Evolutionary conservation across 2,329 filamentous ascomycete genomes (phyloP).

Genomic region (Phialophora expanda): DNA sequence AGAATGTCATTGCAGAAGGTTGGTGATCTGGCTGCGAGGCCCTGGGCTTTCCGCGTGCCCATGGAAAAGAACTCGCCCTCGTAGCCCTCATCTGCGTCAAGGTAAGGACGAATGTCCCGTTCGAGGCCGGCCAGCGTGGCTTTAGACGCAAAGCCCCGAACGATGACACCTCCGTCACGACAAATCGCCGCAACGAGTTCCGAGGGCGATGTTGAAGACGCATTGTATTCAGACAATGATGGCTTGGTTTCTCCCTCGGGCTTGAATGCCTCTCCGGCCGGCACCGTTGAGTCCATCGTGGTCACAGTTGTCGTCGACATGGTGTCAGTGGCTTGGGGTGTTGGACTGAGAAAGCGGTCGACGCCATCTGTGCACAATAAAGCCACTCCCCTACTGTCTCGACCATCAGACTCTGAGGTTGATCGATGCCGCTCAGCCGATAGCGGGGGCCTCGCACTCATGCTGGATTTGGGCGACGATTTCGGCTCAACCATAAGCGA

Average conservation of each 20-base stretch:
- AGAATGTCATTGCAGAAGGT: not conserved
- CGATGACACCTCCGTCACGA: constrained; percentile 9
- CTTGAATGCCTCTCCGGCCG: not conserved
- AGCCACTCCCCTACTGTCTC: no score
- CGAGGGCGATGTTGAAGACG: constrained; percentile 8
- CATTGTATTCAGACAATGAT: constrained; percentile 8
- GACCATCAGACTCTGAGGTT: no score
- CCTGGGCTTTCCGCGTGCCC: not conserved
- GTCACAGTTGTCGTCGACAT: constrained; percentile 7
- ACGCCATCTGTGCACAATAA: no score
- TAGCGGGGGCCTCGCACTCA: no score
- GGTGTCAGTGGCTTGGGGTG: not conserved
- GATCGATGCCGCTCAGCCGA: no score
- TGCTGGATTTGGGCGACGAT: not conserved
- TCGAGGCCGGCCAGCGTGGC: constrained; percentile 1
- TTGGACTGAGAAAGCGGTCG: no score
- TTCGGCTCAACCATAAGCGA: not conserved
- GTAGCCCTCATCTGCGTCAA: not conserved
- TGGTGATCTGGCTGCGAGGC: not conserved
- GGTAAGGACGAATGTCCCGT: constrained; percentile 4
- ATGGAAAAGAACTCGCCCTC: not conserved
- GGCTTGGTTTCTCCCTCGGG: not conserved
- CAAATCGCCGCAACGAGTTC: constrained; percentile 9
- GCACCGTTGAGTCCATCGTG: not conserved
- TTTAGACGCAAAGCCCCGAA: constrained; percentile 8